Base-by-base conservation (phyloP, 805 yeast species). In the Ogataea paradorogensis region DNA sequence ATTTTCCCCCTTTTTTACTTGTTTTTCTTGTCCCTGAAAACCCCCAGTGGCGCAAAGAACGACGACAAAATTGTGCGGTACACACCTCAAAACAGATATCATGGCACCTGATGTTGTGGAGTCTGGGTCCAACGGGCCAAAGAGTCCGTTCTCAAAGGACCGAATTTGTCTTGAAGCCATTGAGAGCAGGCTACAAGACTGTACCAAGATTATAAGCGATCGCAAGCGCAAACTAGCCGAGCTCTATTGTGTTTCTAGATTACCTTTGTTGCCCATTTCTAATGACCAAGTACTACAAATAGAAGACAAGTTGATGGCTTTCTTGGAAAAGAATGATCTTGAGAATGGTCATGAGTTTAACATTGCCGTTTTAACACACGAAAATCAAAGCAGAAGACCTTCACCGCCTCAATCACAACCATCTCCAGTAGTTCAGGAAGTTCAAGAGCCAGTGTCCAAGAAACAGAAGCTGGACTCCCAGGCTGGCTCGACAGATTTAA, bases 201-300 rank as follows among this genome's bases (percentile, higher is more conserved):
- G 74, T 32, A 45, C 63, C 30, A 71, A 67, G 34, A 60, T 77
- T n/a, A 62, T 76, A 9, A 65, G 68, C 44, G 65, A 66, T 31
- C 65, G 88, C 34, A 78, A 78, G 50, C 63, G 80, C 20, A 78
- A 77, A 52, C 64, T 82, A 16, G 70, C 82, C 1, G 84, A 81
- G 56, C 62, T 82, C 13, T 82, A 77, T 53, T 74, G 80, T 47
- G 71, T 82, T 10, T 67, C 84, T 9, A 59, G 76, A 44, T 59
- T 76, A 36, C 76, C 80, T 14, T 63, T 68, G 41, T 55, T 74
- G 40, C 78, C 66, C 33, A 64, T 55, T 48, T 69, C 70, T 43
- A 67, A 53, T 43, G 67, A 51, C 35, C 67, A 52, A 22, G 61
- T 65, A 46, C 56, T 56, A 42, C 66, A 50, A 47, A 65, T 60